Evolutionary conservation across 768 basidiomycete species (phyloP), one percentile per base, ranked within the genome.

Genomic region (Rhizopogon salebrosus): DNA sequence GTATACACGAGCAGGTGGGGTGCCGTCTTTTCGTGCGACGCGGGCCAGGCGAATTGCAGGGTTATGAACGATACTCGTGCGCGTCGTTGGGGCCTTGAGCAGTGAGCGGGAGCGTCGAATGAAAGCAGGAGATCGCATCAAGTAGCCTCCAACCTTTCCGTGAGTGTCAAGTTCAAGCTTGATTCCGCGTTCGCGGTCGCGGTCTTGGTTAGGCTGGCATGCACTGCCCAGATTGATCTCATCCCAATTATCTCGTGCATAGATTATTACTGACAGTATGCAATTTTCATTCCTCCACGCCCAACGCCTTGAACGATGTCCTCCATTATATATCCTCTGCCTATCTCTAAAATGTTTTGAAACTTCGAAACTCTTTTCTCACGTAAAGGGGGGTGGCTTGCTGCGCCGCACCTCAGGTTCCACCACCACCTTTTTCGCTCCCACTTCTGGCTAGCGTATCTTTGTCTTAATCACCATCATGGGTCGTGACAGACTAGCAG

Each of bases 401-500:
- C 13, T 23, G 31, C 31, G 20, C 18, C 43, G 7, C 18, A 39
- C 22, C 22, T 14, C 40, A 22, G 6, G 43, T 45, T 34, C 31
- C 27, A 7, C 3, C 27, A 20, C 29, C 20, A 7, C n/a, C 16
- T 34, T 46, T 20, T 18, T 16, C 43, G 20, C 29, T 34, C 31
- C 45, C 18, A 27, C 18, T 11, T 34, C 13, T 11, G 1, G 16
- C 45, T 23, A 22, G 31, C 42, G 27, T 45, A 45, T 29, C 42
- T 31, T 20, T 52, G 14, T 13, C 6, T 53, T 35, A 6, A 34
- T 49, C 35, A 42, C 26, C 60, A 84, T 92, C 60, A 84, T 92
- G 80, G 90, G 60, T 23, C 60, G 57, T 10, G 66, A 95, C 80
- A 81, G 92, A 79, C 83, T 95, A 58, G 91, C 89, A 62, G 89